These are phyloP conservation scores for Metschnikowia dekortorum DNA, from an alignment of 805 yeast genomes.

Conservation along the genomic window DNA sequence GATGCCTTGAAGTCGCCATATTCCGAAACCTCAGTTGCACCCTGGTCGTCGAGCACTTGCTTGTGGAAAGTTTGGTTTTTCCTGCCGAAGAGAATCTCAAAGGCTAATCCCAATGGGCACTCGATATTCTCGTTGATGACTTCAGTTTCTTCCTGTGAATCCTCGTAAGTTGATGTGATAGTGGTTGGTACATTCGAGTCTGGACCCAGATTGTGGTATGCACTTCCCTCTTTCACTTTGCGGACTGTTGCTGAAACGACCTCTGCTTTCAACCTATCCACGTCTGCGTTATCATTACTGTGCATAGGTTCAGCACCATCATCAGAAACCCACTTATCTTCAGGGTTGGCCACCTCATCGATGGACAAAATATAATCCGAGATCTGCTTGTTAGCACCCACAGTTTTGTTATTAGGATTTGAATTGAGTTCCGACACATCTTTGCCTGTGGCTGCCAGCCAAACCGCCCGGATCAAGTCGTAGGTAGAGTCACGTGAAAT, in stretches of 20 bases:
- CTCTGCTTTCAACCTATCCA: background rate
- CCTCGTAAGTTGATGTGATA: constrained; percentile 6
- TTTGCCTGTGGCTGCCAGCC: constrained; percentile 42
- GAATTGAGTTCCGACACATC: constrained; percentile 13
- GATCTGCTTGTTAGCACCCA: constrained; percentile 8
- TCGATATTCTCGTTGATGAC: constrained; percentile 49
- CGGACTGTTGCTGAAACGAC: constrained; percentile 11
- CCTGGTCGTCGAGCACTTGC: constrained; percentile 51
- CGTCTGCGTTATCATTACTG: background rate
- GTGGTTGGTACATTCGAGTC: constrained; percentile 46
- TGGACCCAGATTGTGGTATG: constrained; percentile 38
- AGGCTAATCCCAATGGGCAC: constrained; percentile 66
- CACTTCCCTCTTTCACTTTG: constrained; percentile 34
- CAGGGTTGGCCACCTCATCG: constrained; percentile 14
- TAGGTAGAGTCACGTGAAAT: constrained; percentile 74
- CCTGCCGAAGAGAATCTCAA: constrained; percentile 53
- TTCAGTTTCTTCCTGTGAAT: constrained; percentile 45
- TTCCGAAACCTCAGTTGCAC: constrained; percentile 56
- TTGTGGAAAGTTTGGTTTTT: constrained; percentile 45
- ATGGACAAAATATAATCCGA: constrained; percentile 15
- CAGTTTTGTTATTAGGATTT: background rate
- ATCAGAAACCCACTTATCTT: constrained; percentile 5
- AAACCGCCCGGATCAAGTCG: constrained; percentile 62
- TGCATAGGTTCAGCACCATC: background rate
- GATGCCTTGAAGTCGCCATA: constrained; percentile 11